These are phyloP conservation scores for Entomortierella chlamydospora DNA, from an alignment of 192 early-diverging fungal species.

Conservation along the genomic window DNA sequence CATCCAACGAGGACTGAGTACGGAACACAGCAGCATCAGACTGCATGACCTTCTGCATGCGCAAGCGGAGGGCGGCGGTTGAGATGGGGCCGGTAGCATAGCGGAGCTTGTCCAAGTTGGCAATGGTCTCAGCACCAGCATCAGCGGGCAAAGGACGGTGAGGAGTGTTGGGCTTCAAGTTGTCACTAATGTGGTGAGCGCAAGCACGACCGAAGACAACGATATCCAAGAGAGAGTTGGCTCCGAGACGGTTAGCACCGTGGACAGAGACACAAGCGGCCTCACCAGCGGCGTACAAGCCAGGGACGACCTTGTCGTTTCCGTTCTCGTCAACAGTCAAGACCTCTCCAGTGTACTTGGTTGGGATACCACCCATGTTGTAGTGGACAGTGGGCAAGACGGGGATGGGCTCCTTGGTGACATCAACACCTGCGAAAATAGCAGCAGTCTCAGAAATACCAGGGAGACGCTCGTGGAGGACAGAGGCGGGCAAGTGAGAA, in stretches of 20 bases:
- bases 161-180: constrained; percentile 88
- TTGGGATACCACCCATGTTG: constrained; percentile 99
- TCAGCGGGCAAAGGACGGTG: constrained; percentile 84
- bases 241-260: constrained; percentile 97
- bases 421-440: constrained; percentile 98
- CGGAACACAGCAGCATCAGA: constrained; percentile 97
- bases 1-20: constrained; percentile 87
- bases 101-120: constrained; percentile 95
- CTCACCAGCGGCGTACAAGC: constrained; percentile 98
- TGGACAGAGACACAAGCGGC: constrained; percentile 98
- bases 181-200: constrained; percentile 94
- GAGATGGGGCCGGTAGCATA: constrained; percentile 81
- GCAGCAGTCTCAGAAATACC: constrained; percentile 99
- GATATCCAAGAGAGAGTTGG: constrained; percentile 98
- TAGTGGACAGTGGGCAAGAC: constrained; percentile 99
- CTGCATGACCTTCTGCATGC: constrained; percentile 99
- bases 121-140: constrained; percentile 90
- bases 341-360: constrained; percentile 96
- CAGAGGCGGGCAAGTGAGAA: constrained; percentile 91
- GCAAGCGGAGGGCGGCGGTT: constrained; percentile 88
- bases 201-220: constrained; percentile 98
- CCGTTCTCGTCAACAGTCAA: constrained; percentile 84
- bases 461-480: constrained; percentile 92
- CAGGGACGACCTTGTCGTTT: constrained; percentile 92
- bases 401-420: constrained; percentile 99